Base-by-base conservation (phyloP, 495 filamentous ascomycete genomes). In the Arthonia radiata region DNA sequence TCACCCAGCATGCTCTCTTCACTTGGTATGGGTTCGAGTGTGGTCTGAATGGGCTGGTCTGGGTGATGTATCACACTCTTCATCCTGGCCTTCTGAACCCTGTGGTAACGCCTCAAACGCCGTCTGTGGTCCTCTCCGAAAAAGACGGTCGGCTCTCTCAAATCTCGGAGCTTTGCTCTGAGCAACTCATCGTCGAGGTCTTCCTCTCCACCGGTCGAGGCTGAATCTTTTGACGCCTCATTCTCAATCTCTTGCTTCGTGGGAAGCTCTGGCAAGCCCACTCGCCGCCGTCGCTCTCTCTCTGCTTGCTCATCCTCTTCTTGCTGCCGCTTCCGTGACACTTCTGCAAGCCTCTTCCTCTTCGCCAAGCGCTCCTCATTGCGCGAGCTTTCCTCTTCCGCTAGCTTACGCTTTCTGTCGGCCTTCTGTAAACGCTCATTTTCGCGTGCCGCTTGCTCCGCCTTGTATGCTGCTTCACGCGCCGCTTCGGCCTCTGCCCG, bases 401-500 rank as follows among this genome's bases (percentile, higher is more conserved):
- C 82, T n/a, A 63, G 59, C 49, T 82, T 81, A 29, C 81, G 78
- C 48, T 93, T 93, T 33, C 71, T 59, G 5, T 59, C 54, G 0
- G 61, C 52, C 18, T 61, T 64, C 17, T 67, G 65, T 26, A 70
- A 61, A 23, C 76, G 71, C 35, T 69, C 67, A 12, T 50, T 56
- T 19, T 72, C 71, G 28, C 75, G 52, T 1, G 56, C 56, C 22
- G 59, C 57, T 44, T 93, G 81, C 35, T 83, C 73, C 18, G 71
- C 66, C 5, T 66, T 56, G 56, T 97, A 94, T 36, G 71, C 64
- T 18, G 71, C 68, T 38, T 73, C 47, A 28, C 86, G 79, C 34
- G 71, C 64, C 30, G 76, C 69, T 61, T 94, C 86, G 33, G 75
- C 38, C 30, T 97, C 83, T 34, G 72, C 64, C 43, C 80, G 77